Evolutionary conservation across 2,329 filamentous ascomycete genomes (phyloP).

Genomic region (Diplocarpon mali): DNA sequence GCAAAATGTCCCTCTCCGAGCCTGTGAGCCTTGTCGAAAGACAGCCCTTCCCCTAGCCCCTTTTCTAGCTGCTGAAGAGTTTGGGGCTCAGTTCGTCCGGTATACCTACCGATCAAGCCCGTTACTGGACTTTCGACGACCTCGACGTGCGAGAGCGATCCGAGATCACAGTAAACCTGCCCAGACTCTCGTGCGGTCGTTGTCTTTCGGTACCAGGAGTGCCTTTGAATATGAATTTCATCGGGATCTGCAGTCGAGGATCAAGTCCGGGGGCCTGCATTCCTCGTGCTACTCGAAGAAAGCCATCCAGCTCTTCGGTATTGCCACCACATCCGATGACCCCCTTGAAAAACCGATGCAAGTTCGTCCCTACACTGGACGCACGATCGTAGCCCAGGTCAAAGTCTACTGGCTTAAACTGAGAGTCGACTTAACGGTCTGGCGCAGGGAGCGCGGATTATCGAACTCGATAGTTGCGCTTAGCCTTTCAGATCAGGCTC

Average conservation of each 20-base stretch:
- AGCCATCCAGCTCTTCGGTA: conserved; percentile 37
- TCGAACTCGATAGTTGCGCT: conserved; percentile 19
- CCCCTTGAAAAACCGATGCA: conserved; percentile 37
- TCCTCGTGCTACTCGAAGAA: conserved; percentile 33
- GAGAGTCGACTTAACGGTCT: conserved; percentile 11
- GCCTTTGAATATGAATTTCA: conserved; percentile 48
- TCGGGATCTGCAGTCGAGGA: conserved; percentile 40
- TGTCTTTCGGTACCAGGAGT: conserved; percentile 59
- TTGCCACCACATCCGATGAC: conserved; percentile 41
- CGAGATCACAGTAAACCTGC: conserved; percentile 65
- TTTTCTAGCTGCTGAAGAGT: conserved; percentile 45
- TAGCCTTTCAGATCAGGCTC: conserved; percentile 49
- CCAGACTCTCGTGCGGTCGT: conserved; percentile 65
- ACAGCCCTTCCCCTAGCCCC: conserved; percentile 41
- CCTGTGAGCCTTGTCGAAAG: conserved; percentile 49
- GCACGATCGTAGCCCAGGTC: conserved; percentile 40
- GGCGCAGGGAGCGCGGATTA: conserved; percentile 11
- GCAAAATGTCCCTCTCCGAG: conserved; percentile 38
- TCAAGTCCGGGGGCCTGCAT: conserved; percentile 37
- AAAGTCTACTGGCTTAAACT: conserved; percentile 35
- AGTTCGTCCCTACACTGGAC: conserved; percentile 31
- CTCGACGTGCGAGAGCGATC: conserved; percentile 47
- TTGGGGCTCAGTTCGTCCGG: conserved; percentile 61
- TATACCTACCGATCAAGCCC: conserved; percentile 56
- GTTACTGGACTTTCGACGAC: conserved; percentile 57